A percentile compares a stretch with the other conserved stretches of the same genome.
These are phyloP conservation scores for Podila verticillata DNA, from an alignment of 192 early-diverging fungal genomes.

Conservation along the genomic window DNA sequence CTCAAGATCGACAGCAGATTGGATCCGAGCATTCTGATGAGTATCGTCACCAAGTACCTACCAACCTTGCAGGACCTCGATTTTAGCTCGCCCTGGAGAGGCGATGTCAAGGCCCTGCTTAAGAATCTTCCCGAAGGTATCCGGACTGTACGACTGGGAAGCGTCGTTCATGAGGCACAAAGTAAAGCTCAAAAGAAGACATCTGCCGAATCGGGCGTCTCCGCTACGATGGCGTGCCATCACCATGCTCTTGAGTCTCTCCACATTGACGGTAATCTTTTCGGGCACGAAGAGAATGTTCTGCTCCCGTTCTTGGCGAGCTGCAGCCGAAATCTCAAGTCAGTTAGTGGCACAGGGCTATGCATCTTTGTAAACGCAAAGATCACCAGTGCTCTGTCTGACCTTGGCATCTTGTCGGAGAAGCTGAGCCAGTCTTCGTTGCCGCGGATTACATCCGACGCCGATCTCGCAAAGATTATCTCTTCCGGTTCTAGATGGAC, in stretches of 20 bases:
- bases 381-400: neutral
- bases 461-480: neutral
- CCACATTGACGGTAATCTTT: neutral
- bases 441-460: neutral
- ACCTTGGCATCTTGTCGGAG: neutral
- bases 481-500: neutral
- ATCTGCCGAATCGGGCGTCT: neutral
- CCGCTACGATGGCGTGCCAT: neutral
- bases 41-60: neutral
- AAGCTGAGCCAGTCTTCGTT: neutral
- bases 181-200: neutral
- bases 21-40: neutral
- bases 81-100: neutral
- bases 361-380: neutral
- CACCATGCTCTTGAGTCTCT: conserved; percentile 8
- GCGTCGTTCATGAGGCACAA: neutral
- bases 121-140: conserved; percentile 1
- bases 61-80: conserved; percentile 1
- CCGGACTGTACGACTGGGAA: neutral
- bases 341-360: too few relatives aligned
- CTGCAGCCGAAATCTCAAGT: neutral
- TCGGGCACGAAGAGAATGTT: neutral
- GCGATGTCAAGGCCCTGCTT: conserved; percentile 5
- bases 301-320: neutral
- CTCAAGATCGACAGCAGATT: neutral